Base-by-base conservation (phyloP, 176 grass and related monocot genomes). In the Triticum turgidum region DNA sequence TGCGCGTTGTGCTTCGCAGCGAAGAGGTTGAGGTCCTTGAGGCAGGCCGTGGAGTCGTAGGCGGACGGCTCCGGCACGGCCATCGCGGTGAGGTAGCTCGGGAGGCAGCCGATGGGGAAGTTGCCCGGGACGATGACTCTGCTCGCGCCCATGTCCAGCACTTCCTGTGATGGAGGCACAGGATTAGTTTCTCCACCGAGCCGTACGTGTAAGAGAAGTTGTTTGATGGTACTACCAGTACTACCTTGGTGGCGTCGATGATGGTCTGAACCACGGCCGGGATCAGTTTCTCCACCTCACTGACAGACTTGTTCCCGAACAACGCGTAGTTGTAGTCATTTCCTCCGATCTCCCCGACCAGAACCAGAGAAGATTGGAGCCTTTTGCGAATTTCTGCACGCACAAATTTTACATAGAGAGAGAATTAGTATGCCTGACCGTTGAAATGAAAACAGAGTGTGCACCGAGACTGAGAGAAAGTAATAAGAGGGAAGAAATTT, bases 321-420 rank as follows among this genome's bases (percentile, higher is more conserved):
- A 96, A 94, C 1, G 90, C 97, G 75, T 88, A 92, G 82, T 96
- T 98, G 90, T 98, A 98, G 49, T 98, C 97, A 79, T 98, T 98
- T 0, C 97, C 97, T 18, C 93, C 97, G 4, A 96, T 98, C 71
- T 98, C 97, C 2, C 94, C 97, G 9, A 98, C 51, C 84, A 96
- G 52, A 86, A 98, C 89, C 18, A 96, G 86, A 47, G 94, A 89
- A 0, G 30, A 56, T 22, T 77, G 35, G 22, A 87, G 44, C 83
- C 87, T 82, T n/a, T 77, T 24, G 82, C 82, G 86, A 83, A 92
- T 82, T 41, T 88, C 97, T 92, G 81, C 81, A 86, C 3, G 18
- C 74, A 44, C 66, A 44, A 0, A 42, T 10, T n/a, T 41, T 13
- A 29, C 22, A 42, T 7, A 5, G 15, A 75, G 18, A 5, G 15